A percentile compares a stretch with the other conserved stretches of the same genome.
Evolutionary conservation across 2,329 filamentous ascomycete species (phyloP).

Genomic region (Knufia fluminis): DNA sequence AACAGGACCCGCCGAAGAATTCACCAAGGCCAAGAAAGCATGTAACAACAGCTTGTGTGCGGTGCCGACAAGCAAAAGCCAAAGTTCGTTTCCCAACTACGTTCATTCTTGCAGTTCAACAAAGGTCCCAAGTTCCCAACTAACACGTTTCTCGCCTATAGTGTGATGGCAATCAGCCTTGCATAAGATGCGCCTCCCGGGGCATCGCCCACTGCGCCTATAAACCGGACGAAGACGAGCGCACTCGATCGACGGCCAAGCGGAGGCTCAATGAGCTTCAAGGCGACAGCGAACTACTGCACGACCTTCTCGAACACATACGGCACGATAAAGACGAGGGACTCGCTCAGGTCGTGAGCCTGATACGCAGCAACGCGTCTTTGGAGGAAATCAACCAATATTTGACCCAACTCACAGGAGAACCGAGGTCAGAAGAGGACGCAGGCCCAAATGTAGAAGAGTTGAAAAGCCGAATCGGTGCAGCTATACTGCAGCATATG

Average conservation of each 20-base stretch:
- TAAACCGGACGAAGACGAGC: background rate
- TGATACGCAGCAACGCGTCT: conserved; percentile 25
- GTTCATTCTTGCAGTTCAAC: background rate
- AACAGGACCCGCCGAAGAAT: too few relatives aligned
- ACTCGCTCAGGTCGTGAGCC: conserved; percentile 19
- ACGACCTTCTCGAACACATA: background rate
- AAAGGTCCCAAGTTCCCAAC: background rate
- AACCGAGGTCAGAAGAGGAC: background rate
- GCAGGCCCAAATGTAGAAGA: background rate
- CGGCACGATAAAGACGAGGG: background rate
- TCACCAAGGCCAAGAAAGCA: background rate
- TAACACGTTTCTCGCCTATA: background rate
- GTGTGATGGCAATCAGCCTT: background rate
- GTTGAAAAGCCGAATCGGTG: background rate
- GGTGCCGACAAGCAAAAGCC: background rate
- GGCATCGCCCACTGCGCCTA: background rate
- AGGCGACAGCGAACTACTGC: background rate
- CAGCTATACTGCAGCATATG: too few relatives aligned
- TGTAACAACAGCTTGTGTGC: background rate
- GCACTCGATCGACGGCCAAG: background rate
- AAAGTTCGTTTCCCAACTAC: background rate
- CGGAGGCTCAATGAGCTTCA: background rate
- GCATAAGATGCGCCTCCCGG: background rate
- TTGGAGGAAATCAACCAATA: conserved; percentile 24
- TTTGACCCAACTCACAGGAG: conserved; percentile 13